These are phyloP conservation scores for Camelina hispida DNA, from an alignment of 345 rosid species.

Conservation along the genomic window DNA sequence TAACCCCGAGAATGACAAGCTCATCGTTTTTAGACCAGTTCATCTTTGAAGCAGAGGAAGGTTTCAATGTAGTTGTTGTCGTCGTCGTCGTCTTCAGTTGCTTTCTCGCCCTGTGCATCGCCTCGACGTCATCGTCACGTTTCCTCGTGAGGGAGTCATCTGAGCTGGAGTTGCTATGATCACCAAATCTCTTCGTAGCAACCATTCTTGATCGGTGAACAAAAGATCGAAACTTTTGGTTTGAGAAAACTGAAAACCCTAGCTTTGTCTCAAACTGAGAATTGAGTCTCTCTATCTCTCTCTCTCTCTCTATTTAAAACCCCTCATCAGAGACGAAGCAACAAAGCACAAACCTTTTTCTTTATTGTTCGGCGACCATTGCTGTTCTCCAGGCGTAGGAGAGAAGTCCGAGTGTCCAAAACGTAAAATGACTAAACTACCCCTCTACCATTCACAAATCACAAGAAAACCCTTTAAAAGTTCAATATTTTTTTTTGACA, in stretches of 20 bases:
- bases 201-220: not conserved
- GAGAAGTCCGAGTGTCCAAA: not conserved
- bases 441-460: not conserved
- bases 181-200: not conserved
- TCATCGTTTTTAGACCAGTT: slow-evolving; percentile 21
- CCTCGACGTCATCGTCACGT: not conserved
- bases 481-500: not conserved
- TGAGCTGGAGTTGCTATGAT: not conserved
- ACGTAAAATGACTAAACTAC: not conserved
- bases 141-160: not conserved
- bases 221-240: too few relatives aligned
- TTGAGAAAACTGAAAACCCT: not conserved
- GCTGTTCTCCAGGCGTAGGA: not conserved
- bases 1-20: slow-evolving; percentile 31
- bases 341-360: not conserved
- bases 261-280: not conserved
- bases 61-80: not conserved
- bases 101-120: slow-evolving; percentile 11
- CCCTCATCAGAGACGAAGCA: not conserved
- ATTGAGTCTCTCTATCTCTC: not conserved
- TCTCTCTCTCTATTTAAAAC: not conserved
- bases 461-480: not conserved
- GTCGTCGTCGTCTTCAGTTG: not conserved
- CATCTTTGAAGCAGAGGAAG: slow-evolving; percentile 14
- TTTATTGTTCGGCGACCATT: not conserved